Conservation (phyloP, 1,139 yeast species). For the Suhomyces ambrosiae region DNA sequence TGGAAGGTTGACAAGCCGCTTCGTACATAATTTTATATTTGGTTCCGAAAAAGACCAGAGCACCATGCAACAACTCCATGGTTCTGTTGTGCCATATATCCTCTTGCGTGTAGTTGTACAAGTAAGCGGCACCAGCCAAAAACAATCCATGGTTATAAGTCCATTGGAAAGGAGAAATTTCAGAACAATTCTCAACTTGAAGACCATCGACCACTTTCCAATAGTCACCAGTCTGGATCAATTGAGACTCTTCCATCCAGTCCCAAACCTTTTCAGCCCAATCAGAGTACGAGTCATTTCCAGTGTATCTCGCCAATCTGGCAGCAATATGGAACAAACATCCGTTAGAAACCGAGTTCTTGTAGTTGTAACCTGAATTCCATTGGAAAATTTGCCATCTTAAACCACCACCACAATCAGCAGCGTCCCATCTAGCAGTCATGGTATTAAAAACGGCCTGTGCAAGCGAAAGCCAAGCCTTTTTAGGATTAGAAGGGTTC, state of each 20-base stretch:
- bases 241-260: slow-evolving; percentile 62
- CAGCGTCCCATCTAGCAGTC: slow-evolving; percentile 72
- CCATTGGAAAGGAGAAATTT: slow-evolving; percentile 61
- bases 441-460: slow-evolving; percentile 79
- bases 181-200: slow-evolving; percentile 59
- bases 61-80: slow-evolving; percentile 51
- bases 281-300: slow-evolving; percentile 60
- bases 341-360: slow-evolving; percentile 78
- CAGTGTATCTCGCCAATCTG: slow-evolving; percentile 72
- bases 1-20: slow-evolving; percentile 56
- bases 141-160: slow-evolving; percentile 79
- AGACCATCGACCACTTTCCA: slow-evolving; percentile 69
- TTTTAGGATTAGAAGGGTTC: slow-evolving; percentile 47
- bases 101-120: slow-evolving; percentile 66
- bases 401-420: slow-evolving; percentile 70
- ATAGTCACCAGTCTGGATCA: slow-evolving; percentile 42
- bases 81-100: slow-evolving; percentile 59
- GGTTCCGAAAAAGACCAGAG: slow-evolving; percentile 45
- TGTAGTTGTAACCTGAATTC: slow-evolving; percentile 77
- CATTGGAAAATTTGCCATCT: slow-evolving; percentile 85
- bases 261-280: slow-evolving; percentile 70
- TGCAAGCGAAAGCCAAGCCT: slow-evolving; percentile 64
- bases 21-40: slow-evolving; percentile 55
- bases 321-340: slow-evolving; percentile 78
- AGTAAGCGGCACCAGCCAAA: slow-evolving; percentile 70